These are phyloP conservation scores for Lichtheimia hyalospora DNA, from an alignment of 371 early-diverging fungal genomes.

Conservation along the genomic window DNA sequence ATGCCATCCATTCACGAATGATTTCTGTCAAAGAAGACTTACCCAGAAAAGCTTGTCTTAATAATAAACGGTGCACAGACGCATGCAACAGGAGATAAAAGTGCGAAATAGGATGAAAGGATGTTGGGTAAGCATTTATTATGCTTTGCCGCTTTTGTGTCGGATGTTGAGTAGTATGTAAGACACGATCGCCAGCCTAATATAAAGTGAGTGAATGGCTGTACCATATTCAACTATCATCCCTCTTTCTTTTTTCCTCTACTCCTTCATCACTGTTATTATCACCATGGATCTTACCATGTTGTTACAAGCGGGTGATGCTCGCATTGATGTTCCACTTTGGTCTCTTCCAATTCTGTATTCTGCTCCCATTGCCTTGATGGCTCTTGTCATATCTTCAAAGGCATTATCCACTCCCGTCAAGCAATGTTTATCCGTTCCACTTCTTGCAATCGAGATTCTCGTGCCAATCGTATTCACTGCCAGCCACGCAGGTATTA, in stretches of 20 bases:
- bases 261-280: not conserved
- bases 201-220: not conserved
- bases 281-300: constrained; percentile 2
- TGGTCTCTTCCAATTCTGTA: constrained; percentile 1
- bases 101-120: too few relatives aligned
- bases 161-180: not conserved
- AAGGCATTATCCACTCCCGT: constrained; percentile 11
- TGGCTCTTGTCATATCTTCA: constrained; percentile 15
- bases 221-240: not conserved
- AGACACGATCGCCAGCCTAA: not conserved
- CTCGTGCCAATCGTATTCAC: constrained; percentile 28
- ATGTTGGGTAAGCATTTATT: not conserved
- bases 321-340: constrained; percentile 9
- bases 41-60: too few relatives aligned
- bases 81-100: too few relatives aligned
- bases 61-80: too few relatives aligned
- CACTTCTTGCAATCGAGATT: constrained; percentile 24
- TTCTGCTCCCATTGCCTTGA: constrained; percentile 11
- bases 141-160: not conserved
- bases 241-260: not conserved
- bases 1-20: too few relatives aligned
- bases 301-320: constrained; percentile 8
- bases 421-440: constrained; percentile 36
- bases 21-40: too few relatives aligned
- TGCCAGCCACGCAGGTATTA: constrained; percentile 20